phyloP scores from a whole-genome alignment of 129 eudicot species.

The Erigeron canadensis region DNA sequence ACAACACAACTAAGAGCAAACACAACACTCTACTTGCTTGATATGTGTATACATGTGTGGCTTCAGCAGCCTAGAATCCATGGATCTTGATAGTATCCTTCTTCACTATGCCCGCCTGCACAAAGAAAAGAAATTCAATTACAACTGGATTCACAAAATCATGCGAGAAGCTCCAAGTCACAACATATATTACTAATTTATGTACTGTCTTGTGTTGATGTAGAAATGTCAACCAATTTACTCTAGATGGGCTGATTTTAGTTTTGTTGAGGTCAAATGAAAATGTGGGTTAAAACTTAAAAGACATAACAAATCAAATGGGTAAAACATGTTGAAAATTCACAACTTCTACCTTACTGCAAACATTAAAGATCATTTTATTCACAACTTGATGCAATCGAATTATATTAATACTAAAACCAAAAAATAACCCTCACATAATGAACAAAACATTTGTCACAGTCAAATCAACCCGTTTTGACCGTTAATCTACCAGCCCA shows the following conservation, averaged over 20 bases:
- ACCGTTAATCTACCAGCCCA: background rate
- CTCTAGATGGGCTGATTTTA: background rate
- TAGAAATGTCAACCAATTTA: background rate
- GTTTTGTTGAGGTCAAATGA: background rate
- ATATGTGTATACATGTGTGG: slow-evolving; percentile 9
- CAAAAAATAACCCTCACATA: background rate
- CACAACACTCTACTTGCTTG: slow-evolving; percentile 11
- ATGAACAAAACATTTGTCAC: background rate
- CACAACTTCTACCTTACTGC: background rate
- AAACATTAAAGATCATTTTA: background rate
- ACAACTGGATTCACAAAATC: background rate
- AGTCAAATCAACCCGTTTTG: background rate
- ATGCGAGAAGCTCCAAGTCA: background rate
- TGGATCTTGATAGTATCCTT: slow-evolving; percentile 96
- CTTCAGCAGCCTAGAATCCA: slow-evolving; percentile 62
- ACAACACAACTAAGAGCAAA: slow-evolving; percentile 16
- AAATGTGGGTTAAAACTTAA: no score
- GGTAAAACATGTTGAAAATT: background rate
- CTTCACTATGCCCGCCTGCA: slow-evolving; percentile 88
- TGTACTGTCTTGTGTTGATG: background rate
- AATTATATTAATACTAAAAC: background rate
- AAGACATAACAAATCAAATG: background rate
- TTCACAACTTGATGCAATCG: background rate
- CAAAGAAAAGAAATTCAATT: background rate
- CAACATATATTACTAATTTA: background rate